Evolutionary conservation across 2,329 filamentous ascomycete genomes (phyloP), one percentile per base, ranked within the genome.

Genomic region (Ceratocystis alfenasii): DNA sequence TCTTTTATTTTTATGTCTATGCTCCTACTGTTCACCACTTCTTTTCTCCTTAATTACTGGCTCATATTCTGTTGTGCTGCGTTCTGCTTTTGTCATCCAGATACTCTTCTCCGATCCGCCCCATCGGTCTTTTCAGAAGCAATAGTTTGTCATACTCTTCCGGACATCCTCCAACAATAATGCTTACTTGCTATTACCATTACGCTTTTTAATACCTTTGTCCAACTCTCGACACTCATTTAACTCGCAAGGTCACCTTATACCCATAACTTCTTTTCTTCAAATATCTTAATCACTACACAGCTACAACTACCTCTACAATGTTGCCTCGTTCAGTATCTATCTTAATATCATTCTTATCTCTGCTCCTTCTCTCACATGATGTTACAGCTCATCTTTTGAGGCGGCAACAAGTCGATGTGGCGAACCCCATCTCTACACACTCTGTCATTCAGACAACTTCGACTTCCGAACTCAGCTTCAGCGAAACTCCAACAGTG

Each of bases 341-440:
- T 33, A 41, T 66, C 30, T 67, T 63, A 41, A 50, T 61, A n/a
- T 33, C 65, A 3, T 69, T 79, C 57, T 69, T 80, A 66, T 76
- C 74, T 69, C 70, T 80, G 25, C 62, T 75, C 3, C 61, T 79
- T 53, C 71, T 72, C 53, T 70, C 78, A 28, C 75, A 80, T 55
- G 68, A 75, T 60, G 74, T 73, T 22, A 70, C 71, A 25, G 76
- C 75, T 10, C 73, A 75, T 6, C 69, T 74, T 46, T 65, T 72
- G 22, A 71, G 70, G 68, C 74, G 77, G 68, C 74, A 77, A 66
- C 75, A 77, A 61, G 71, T 68, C 20, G 63, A 59, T 20, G 33
- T 48, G 7, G 22, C 8, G n/a, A 48, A n/a, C 28, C 28, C 50
- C 6, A 60, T 50, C 17, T 46, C 46, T 33, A 17, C 61, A 50